phyloP scores from a whole-genome alignment of 441 rosid species.

The Breynia disticha region DNA sequence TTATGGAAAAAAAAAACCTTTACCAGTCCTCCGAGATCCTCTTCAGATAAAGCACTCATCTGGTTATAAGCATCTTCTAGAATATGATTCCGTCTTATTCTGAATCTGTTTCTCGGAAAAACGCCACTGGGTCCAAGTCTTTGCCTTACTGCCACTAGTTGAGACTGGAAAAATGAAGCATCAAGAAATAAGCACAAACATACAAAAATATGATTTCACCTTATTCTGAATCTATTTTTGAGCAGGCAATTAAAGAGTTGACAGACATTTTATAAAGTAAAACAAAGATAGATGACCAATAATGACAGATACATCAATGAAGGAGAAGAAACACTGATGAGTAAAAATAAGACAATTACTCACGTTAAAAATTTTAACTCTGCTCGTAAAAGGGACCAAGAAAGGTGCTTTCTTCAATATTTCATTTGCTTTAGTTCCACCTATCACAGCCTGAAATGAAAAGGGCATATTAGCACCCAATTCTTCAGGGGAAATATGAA shows the following conservation, averaged over 20 bases:
- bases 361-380: slow-evolving; percentile 93
- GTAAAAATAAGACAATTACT: slow-evolving; percentile 26
- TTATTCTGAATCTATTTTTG: no score
- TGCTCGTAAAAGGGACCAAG: slow-evolving; percentile 90
- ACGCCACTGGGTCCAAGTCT: slow-evolving; percentile 63
- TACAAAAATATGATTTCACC: not conserved
- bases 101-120: slow-evolving; percentile 77
- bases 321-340: no score
- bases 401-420: slow-evolving; percentile 96
- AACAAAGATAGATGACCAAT: no score
- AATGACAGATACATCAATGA: no score
- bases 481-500: slow-evolving; percentile 8
- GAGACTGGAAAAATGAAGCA: slow-evolving; percentile 45
- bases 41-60: slow-evolving; percentile 92
- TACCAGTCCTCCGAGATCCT: slow-evolving; percentile 93
- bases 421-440: slow-evolving; percentile 86
- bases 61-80: slow-evolving; percentile 97
- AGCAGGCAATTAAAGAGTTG: not conserved
- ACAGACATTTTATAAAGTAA: not conserved
- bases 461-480: slow-evolving; percentile 16
- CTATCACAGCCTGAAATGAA: slow-evolving; percentile 58
- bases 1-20: slow-evolving; percentile 17
- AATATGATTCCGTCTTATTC: slow-evolving; percentile 89
- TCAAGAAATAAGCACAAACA: slow-evolving; percentile 7
- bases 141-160: slow-evolving; percentile 67